Evolutionary conservation across 352 stramenopile genomes (phyloP), one percentile per base, ranked within the genome.

Genomic region (Phytophthora aleatoria): DNA sequence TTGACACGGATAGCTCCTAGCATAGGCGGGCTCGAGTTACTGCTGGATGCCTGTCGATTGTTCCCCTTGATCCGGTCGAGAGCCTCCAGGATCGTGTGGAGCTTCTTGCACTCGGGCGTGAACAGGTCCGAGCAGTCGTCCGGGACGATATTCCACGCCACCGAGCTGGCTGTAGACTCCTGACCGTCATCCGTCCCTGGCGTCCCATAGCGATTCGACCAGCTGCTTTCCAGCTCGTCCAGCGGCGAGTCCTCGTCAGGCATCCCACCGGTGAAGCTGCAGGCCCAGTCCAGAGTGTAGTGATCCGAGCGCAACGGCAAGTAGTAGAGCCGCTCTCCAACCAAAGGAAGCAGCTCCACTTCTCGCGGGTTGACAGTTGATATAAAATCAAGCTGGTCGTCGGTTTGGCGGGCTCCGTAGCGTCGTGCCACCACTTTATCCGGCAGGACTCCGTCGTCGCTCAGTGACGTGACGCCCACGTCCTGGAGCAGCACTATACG

Each of bases 1-100:
- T 90, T 91, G 43, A 86, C 76, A 0, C 73, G 73, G 31, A 92
- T 74, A 3, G 74, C 64, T 1, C 83, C 83, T 15, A 79, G 39
- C 61, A 92, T 83, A 3, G 76, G 76, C 13, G 75, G 73, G 38
- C 51, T 52, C 6, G 27, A 12, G 16, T 61, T 52, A n/a, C n/a
- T 4, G 2, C 5, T 35, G 1, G 39, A 27, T 43, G 39, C 42
- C 5, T 51, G 4, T 35, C 41, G n/a, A 3, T 61, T 33, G n/a
- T 67, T 55, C 8, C 31, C 12, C 26, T 73, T 58, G 20, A 77
- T 57, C n/a, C 55, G 7, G 3, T 57, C 61, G 1, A 67, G 11
- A 11, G 53, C 73, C 16, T 82, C 64, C 30, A 71, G 13, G 36
- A 80, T 64, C 2, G 57, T 55, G 35, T 56, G 44, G 9, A 86